Evolutionary conservation across 177 flowering plant species (phyloP).

Genomic region (Vitis hybrid): DNA sequence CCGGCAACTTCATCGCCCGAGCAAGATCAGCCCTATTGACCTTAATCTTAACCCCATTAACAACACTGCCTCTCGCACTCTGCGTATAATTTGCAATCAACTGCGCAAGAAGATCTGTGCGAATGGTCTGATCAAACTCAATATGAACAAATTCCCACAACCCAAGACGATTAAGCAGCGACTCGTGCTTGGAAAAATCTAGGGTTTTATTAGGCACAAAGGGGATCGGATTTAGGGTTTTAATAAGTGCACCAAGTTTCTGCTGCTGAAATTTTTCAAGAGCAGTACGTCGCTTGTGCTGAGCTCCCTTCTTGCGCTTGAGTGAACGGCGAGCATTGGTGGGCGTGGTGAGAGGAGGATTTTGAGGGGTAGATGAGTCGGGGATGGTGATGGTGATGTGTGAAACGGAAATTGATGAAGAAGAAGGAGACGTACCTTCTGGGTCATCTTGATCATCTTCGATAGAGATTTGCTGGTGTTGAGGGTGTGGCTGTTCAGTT

Average conservation of each 20-base stretch:
- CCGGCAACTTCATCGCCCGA: constrained; percentile 65
- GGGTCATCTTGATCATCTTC: constrained; percentile 8
- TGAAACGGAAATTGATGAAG: constrained; percentile 7
- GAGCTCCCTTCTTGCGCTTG: constrained; percentile 31
- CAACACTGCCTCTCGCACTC: constrained; percentile 29
- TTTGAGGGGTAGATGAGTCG: constrained; percentile 8
- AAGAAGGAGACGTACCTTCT: constrained; percentile 3
- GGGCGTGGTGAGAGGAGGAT: constrained; percentile 8
- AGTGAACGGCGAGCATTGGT: constrained; percentile 21
- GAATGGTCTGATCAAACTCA: constrained; percentile 49
- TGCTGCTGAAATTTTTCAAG: constrained; percentile 38
- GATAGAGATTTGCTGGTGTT: neutral
- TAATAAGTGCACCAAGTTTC: constrained; percentile 33
- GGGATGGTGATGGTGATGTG: constrained; percentile 3
- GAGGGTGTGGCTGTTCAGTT: neutral
- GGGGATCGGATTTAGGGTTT: constrained; percentile 49
- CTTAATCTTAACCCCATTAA: constrained; percentile 39
- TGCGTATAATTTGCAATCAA: constrained; percentile 47
- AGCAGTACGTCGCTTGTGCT: constrained; percentile 20
- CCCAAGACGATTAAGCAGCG: constrained; percentile 53
- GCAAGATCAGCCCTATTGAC: constrained; percentile 66
- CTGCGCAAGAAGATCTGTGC: constrained; percentile 49
- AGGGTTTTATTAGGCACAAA: constrained; percentile 52
- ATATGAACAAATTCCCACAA: constrained; percentile 82
- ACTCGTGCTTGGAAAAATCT: constrained; percentile 56